Evolutionary conservation across 75 land plant species (phyloP).

Genomic region (Cupressus sempervirens): DNA sequence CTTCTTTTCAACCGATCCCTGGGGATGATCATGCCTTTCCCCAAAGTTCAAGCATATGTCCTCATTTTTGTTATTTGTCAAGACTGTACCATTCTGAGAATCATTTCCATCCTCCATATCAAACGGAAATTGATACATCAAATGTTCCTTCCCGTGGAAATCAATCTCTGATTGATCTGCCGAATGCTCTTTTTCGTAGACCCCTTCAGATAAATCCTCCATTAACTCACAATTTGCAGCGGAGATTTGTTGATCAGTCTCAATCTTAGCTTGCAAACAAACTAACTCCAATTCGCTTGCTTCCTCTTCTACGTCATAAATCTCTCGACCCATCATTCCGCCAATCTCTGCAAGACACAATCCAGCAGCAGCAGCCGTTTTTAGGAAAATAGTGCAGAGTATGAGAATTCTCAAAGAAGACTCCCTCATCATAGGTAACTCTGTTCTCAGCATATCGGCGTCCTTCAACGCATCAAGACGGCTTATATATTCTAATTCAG

Average conservation of each 20-base stretch:
- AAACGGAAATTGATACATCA: slow-evolving; percentile 20
- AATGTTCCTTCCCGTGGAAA: slow-evolving; percentile 4
- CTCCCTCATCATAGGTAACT: slow-evolving; percentile 42
- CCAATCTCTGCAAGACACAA: slow-evolving; percentile 47
- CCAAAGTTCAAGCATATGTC: slow-evolving; percentile 8
- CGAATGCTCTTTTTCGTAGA: slow-evolving; percentile 3
- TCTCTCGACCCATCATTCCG: slow-evolving; percentile 46
- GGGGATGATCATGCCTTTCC: background rate
- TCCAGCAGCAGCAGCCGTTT: slow-evolving; percentile 32
- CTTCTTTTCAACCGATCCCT: background rate
- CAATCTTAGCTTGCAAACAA: slow-evolving; percentile 32
- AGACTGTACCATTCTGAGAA: slow-evolving; percentile 11
- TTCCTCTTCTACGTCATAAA: slow-evolving; percentile 33
- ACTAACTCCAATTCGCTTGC: slow-evolving; percentile 38
- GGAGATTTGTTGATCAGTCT: slow-evolving; percentile 9
- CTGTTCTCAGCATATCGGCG: slow-evolving; percentile 30
- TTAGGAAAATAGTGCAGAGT: slow-evolving; percentile 35
- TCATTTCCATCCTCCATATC: slow-evolving; percentile 31
- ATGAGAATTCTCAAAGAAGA: slow-evolving; percentile 42
- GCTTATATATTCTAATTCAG: slow-evolving; percentile 38
- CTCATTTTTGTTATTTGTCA: background rate
- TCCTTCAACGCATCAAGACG: slow-evolving; percentile 32
- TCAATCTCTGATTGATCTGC: slow-evolving; percentile 22
- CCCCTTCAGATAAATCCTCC: background rate
- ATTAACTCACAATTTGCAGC: slow-evolving; percentile 1